phyloP scores from a whole-genome alignment of 2,329 filamentous ascomycete species.

The Teratosphaeria pseudoeucalypti region DNA sequence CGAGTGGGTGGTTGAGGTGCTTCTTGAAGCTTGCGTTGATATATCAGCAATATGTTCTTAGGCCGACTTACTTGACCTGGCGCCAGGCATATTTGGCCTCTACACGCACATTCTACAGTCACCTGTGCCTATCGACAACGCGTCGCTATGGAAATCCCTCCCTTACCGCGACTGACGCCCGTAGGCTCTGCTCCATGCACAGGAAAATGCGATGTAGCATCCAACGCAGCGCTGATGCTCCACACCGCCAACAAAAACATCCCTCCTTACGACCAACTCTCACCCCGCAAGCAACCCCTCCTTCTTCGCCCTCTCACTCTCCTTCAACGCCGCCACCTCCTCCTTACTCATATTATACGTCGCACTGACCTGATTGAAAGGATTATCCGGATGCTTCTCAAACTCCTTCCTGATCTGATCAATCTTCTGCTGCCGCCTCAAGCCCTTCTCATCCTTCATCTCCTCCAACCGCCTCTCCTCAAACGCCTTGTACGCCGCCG shows the following conservation, averaged over 20 bases:
- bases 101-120: too few species aligned
- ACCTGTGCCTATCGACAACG: too few species aligned
- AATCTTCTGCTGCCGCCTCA: slow-evolving; percentile 75
- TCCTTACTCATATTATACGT: slow-evolving; percentile 68
- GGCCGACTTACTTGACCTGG: too few species aligned
- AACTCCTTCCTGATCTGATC: slow-evolving; percentile 85
- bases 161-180: too few species aligned
- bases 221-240: not conserved
- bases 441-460: slow-evolving; percentile 73
- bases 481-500: slow-evolving; percentile 73
- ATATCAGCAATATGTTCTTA: too few species aligned
- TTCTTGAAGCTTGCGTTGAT: not conserved
- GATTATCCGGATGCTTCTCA: slow-evolving; percentile 87
- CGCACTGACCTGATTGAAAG: slow-evolving; percentile 76
- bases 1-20: not conserved
- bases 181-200: too few species aligned
- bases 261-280: not conserved
- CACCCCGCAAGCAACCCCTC: slow-evolving; percentile 15
- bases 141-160: too few species aligned
- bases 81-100: too few species aligned
- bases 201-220: not conserved
- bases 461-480: slow-evolving; percentile 73
- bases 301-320: slow-evolving; percentile 25
- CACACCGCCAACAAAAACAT: not conserved
- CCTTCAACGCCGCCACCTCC: slow-evolving; percentile 58